phyloP scores from a whole-genome alignment of 306 rosid genomes.

The Inga oerstediana region DNA sequence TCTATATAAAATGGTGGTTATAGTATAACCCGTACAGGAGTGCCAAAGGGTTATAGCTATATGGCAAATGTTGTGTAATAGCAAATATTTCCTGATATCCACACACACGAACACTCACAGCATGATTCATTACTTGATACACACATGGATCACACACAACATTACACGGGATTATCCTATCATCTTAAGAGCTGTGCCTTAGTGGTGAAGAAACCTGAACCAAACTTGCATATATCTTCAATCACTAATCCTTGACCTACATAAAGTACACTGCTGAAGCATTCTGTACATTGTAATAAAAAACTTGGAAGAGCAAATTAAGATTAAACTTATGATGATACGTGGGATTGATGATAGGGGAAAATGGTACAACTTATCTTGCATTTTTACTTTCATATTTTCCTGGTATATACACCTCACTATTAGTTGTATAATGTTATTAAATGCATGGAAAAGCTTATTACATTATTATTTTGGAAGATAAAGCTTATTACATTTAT shows the following conservation, averaged over 20 bases:
- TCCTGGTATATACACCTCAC: not conserved
- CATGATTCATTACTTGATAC: not conserved
- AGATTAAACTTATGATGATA: not conserved
- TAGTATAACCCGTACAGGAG: not conserved
- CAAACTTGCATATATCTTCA: not conserved
- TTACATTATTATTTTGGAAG: not conserved
- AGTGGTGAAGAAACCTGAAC: slow-evolving; percentile 7
- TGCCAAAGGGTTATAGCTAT: not conserved
- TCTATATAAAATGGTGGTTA: not conserved
- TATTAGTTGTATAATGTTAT: not conserved
- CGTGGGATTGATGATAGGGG: not conserved
- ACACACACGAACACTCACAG: not conserved
- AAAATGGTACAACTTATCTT: not conserved
- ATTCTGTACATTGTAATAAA: not conserved
- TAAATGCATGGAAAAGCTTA: not conserved
- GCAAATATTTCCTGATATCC: not conserved
- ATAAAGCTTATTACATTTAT: not conserved
- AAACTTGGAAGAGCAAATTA: not conserved
- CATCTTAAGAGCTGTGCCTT: not conserved
- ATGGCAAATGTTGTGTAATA: not conserved
- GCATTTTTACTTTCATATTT: not conserved
- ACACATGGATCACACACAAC: not conserved
- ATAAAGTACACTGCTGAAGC: not conserved
- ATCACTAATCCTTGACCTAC: not conserved
- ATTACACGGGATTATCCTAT: not conserved